Base-by-base conservation (phyloP, 108 stramenopile genomes). In the Parietichytrium sp. region DNA sequence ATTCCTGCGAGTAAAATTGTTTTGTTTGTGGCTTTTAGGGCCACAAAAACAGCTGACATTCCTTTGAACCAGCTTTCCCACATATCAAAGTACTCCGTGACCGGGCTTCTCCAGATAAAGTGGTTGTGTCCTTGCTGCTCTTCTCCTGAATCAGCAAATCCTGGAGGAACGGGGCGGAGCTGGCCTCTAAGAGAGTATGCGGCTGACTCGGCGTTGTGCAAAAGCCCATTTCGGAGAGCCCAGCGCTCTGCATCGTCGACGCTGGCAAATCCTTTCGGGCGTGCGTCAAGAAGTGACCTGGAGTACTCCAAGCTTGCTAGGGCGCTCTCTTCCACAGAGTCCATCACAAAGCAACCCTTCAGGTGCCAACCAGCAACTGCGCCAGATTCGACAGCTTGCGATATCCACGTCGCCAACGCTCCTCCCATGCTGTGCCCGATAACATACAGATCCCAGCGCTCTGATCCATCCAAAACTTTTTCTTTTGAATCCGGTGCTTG, bases 361-460 rank as follows among this genome's bases (percentile, higher is more conserved):
- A 72, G 38, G 15, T 72, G 61, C 15, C 36, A 23, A 7, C 6
- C 45, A 15, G 10, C 42, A 6, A 42, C 20, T 16, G 38, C 25
- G 23, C 25, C 23, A 15, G 54, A 33, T 20, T 45, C n/a, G 20
- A 72, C 38, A 6, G 33, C 61, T 42, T 72, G 33, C 7, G 61
- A 33, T n/a, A 72, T 15, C 61, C 61, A 72, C 38, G 38, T 45
- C 6, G 61, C 61, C 13, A 72, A 45, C 8, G 61, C 61, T 6
- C 61, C 61, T 15, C 61, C 61, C 61, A 72, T 72, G 61, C 61
- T 72, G 42, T 72, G 61, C 3, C 61, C 61, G 23, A 27, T 42
- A 13, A 72, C 6, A 27, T 45, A 72, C 0, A 72, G 38, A 27
- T 72, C 38, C 29, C 38, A 1, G 6, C 38, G 61, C 25, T 72